Base-by-base conservation (phyloP, 108 stramenopile species). In the Cyclotella kingstonii region DNA sequence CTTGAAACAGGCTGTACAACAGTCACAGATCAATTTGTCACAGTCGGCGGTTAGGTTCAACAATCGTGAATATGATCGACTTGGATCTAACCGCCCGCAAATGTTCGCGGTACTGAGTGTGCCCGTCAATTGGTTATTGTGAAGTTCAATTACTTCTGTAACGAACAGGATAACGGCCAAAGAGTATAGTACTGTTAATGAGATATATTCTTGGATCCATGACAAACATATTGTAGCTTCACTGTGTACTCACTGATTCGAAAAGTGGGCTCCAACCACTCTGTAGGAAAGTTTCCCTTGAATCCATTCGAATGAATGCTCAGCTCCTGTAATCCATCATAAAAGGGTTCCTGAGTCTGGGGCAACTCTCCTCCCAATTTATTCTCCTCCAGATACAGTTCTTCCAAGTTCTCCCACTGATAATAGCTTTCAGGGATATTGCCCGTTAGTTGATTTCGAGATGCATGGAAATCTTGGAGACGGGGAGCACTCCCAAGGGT, bases 371-470 rank as follows among this genome's bases (percentile, higher is more conserved):
- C 65, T 9, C 43, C 65, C 10, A 66, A 23, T 15, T 55, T 66
- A 56, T 66, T 66, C 34, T 54, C 19, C 25, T 66, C 65, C 44
- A 66, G 11, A 33, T 66, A 66, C 23, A 66, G 47, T 26, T 66
- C 65, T 28, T 66, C 65, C n/a, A 78, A 30, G 27, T 49, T 61
- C 9, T 65, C 57, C 28, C 78, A 44, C 10, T 63, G 34, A 21
- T 57, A 72, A 30, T 77, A 72, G 9, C 28, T 53, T 9, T 66
- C 31, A 9, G 77, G 70, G 23, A 82, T 68, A 0, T 56, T 30
- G 2, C 81, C 81, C 5, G 68, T 62, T 18, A 85, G 53, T 21
- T 66, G 21, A 43, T 83, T 83, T 15, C 49, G 28, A 21, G 64
- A 66, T 0, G 50, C 41, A 22, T 40, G 57, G 49, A 80, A 49